Conservation (phyloP, 352 stramenopile species). For the Phytophthora podocarpi region DNA sequence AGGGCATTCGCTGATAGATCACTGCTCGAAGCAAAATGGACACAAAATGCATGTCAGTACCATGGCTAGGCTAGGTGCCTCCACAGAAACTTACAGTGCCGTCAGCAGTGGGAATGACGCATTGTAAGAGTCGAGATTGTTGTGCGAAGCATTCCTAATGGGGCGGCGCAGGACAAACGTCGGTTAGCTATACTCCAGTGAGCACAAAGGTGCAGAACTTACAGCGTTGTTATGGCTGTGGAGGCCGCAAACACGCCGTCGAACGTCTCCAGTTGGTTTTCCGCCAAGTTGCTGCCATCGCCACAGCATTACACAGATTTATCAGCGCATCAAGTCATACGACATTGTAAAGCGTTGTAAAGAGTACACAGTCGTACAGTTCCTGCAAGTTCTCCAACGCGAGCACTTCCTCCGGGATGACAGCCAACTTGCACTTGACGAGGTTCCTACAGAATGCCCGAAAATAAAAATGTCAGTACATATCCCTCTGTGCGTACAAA, state of each 20-base stretch:
- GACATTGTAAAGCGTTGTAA: not conserved
- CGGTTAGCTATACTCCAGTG: constrained; percentile 3
- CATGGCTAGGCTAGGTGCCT: not conserved
- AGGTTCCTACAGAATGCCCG: constrained; percentile 37
- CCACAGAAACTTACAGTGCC: constrained; percentile 45
- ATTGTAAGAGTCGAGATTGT: constrained; percentile 45
- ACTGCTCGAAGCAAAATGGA: constrained; percentile 18
- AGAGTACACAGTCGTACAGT: constrained; percentile 36
- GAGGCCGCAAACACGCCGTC: constrained; percentile 37
- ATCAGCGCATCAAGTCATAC: not conserved
- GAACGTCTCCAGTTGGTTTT: constrained; percentile 46
- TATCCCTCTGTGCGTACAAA: not conserved
- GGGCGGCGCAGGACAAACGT: not conserved
- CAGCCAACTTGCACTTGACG: constrained; percentile 52
- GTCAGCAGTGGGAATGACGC: constrained; percentile 40
- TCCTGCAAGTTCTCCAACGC: constrained; percentile 45
- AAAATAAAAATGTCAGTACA: not conserved
- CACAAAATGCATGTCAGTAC: not conserved
- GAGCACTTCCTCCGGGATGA: constrained; percentile 47
- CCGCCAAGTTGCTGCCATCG: constrained; percentile 48
- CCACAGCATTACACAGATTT: not conserved
- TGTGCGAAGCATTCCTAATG: constrained; percentile 59
- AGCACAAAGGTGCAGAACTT: constrained; percentile 11
- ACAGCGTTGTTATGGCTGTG: constrained; percentile 45
- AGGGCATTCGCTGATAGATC: constrained; percentile 64